Conservation (phyloP, 768 basidiomycete genomes). For the Rhizopogon vulgaris region DNA sequence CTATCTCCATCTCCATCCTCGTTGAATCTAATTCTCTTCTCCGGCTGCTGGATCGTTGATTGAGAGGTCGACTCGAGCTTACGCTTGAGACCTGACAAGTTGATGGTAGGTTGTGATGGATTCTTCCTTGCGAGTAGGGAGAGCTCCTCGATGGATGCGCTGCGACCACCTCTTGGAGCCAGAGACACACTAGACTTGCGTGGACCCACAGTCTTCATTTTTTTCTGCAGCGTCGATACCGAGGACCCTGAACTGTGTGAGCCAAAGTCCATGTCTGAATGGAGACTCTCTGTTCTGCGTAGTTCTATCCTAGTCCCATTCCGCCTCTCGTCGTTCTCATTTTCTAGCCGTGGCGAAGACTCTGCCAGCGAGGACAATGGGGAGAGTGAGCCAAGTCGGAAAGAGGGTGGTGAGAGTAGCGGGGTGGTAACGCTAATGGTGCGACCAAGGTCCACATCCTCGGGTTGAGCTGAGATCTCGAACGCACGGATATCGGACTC, state of each 20-base stretch:
- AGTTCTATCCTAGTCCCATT: neutral
- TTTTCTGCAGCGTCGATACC: neutral
- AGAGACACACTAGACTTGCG: neutral
- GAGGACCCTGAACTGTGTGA: neutral
- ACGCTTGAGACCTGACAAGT: neutral
- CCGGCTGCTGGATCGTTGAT: neutral
- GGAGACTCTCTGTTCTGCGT: neutral
- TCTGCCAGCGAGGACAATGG: neutral
- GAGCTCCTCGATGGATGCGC: neutral
- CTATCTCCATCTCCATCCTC: neutral
- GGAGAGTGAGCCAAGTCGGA: neutral
- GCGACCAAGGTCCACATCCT: neutral
- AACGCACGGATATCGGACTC: neutral
- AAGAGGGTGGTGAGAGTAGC: neutral
- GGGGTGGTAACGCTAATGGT: neutral
- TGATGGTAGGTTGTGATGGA: neutral
- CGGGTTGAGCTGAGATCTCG: neutral
- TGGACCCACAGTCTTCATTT: neutral
- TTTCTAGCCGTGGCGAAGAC: neutral
- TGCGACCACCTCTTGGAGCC: neutral
- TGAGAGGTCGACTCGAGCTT: neutral
- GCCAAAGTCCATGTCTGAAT: neutral
- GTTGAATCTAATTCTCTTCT: neutral
- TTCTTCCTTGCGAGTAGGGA: neutral
- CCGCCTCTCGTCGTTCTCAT: neutral